A percentile compares a stretch with the other conserved stretches of the same genome.
These are phyloP conservation scores for Lactarius vividus DNA, from an alignment of 768 basidiomycete genomes.

Conservation along the genomic window DNA sequence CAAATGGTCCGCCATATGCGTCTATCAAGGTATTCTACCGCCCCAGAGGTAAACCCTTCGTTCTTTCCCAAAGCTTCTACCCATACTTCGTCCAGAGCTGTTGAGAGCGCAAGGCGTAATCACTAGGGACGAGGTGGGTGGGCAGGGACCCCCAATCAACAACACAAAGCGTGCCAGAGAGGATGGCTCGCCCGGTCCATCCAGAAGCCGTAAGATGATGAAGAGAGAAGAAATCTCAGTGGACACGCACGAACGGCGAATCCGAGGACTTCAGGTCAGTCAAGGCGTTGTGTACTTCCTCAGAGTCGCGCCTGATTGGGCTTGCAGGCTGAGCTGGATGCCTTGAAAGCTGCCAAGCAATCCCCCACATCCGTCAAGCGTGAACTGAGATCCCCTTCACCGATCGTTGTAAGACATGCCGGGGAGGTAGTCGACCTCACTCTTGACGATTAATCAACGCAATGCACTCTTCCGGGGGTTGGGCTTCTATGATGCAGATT, in stretches of 20 bases:
- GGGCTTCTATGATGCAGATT: too few species aligned
- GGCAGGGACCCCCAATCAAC: not conserved
- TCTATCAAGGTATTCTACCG: conserved; percentile 18
- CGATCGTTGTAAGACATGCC: conserved; percentile 1
- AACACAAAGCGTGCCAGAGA: conserved; percentile 9
- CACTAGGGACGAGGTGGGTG: not conserved
- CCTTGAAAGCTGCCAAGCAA: not conserved
- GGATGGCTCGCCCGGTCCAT: conserved; percentile 3
- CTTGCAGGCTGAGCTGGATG: conserved; percentile 5
- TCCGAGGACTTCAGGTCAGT: conserved; percentile 16
- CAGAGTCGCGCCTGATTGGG: not conserved
- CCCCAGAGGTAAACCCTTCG: conserved; percentile 11
- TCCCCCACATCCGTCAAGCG: conserved; percentile 10
- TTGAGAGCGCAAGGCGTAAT: conserved; percentile 21
- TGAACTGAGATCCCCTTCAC: conserved; percentile 11
- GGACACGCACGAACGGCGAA: conserved; percentile 1
- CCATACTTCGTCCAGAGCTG: conserved; percentile 7
- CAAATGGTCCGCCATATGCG: not conserved
- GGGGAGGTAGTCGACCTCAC: conserved; percentile 18
- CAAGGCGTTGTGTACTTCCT: too few species aligned
- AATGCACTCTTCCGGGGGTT: too few species aligned
- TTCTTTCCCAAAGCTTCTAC: not conserved
- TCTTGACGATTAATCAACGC: conserved; percentile 11
- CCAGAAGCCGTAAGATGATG: not conserved
- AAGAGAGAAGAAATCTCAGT: not conserved